phyloP scores from a whole-genome alignment of 108 stramenopile species.

The Nitzschia sp. region DNA sequence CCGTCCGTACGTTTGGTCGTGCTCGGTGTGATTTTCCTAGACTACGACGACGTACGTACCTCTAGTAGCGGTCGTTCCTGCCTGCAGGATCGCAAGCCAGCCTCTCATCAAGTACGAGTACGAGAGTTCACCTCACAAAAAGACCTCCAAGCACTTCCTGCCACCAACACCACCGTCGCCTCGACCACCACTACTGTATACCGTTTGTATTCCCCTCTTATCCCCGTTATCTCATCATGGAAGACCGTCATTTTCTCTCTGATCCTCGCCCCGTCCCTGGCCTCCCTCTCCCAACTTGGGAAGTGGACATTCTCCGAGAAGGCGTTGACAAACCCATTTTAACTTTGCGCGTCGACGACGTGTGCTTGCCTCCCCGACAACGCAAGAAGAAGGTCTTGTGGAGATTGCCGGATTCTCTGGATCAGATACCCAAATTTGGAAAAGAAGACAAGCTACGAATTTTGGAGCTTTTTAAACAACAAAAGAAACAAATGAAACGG shows the following conservation, averaged over 20 bases:
- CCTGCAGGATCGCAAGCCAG: too few species aligned
- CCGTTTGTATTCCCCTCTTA: neutral
- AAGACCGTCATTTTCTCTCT: slow-evolving; percentile 74
- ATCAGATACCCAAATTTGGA: slow-evolving; percentile 63
- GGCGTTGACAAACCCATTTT: slow-evolving; percentile 58
- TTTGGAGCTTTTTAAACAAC: slow-evolving; percentile 72
- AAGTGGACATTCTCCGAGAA: slow-evolving; percentile 72
- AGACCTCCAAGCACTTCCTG: too few species aligned
- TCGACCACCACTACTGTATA: too few species aligned
- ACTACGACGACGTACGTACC: too few species aligned
- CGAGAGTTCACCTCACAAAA: too few species aligned
- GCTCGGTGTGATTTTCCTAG: too few species aligned
- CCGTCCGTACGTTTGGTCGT: too few species aligned
- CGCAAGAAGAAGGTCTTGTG: slow-evolving; percentile 72
- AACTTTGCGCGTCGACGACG: slow-evolving; percentile 52
- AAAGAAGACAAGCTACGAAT: slow-evolving; percentile 69
- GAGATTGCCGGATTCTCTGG: slow-evolving; percentile 53
- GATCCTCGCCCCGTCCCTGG: slow-evolving; percentile 52
- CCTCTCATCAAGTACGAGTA: too few species aligned
- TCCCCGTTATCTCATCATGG: slow-evolving; percentile 39
- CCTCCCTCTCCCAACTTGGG: slow-evolving; percentile 54
- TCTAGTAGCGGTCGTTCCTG: too few species aligned
- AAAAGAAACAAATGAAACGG: slow-evolving; percentile 56
- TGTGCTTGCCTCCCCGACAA: slow-evolving; percentile 64
- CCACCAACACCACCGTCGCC: too few species aligned